Evolutionary conservation across 805 yeast species (phyloP).

Genomic region (Cyberlindnera euphorbiiphila): DNA sequence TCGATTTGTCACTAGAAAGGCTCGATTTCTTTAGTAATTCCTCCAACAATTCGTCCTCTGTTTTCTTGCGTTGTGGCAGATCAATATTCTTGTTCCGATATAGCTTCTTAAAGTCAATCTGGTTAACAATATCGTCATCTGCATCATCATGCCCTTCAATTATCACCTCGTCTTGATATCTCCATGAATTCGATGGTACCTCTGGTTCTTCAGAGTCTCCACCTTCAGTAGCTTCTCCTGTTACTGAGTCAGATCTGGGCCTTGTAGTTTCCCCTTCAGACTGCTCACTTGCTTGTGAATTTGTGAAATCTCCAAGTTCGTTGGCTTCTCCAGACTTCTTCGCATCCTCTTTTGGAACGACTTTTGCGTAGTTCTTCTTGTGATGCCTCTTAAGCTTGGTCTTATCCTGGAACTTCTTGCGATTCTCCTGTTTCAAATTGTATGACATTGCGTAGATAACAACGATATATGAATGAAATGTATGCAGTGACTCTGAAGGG

Average conservation of each 20-base stretch:
- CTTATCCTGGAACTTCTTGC: conserved; percentile 40
- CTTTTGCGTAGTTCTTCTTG: conserved; percentile 35
- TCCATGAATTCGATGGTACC: conserved; percentile 20
- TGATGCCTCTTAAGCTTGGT: conserved; percentile 36
- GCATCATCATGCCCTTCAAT: conserved; percentile 18
- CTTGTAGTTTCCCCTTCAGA: conserved; percentile 1
- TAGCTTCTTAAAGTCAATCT: conserved; percentile 22
- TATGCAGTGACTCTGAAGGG: too few species aligned
- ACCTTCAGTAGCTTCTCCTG: conserved; percentile 12
- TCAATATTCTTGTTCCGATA: conserved; percentile 12
- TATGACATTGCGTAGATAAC: conserved; percentile 25
- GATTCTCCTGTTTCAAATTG: conserved; percentile 35
- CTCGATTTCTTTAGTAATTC: conserved; percentile 13
- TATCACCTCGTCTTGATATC: conserved; percentile 25
- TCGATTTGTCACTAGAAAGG: too few species aligned
- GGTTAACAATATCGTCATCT: conserved; percentile 12
- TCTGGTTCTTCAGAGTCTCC: conserved; percentile 17
- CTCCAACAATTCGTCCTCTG: conserved; percentile 8
- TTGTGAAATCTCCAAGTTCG: too few species aligned
- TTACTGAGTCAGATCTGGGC: background rate
- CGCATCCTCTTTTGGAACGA: conserved; percentile 21
- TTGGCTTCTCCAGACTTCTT: conserved; percentile 4
- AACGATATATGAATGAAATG: too few species aligned
- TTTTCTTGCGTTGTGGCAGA: conserved; percentile 10
- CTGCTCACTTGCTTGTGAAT: too few species aligned